These are phyloP conservation scores for Entomortierella beljakovae DNA, from an alignment of 192 early-diverging fungal genomes.

Conservation along the genomic window DNA sequence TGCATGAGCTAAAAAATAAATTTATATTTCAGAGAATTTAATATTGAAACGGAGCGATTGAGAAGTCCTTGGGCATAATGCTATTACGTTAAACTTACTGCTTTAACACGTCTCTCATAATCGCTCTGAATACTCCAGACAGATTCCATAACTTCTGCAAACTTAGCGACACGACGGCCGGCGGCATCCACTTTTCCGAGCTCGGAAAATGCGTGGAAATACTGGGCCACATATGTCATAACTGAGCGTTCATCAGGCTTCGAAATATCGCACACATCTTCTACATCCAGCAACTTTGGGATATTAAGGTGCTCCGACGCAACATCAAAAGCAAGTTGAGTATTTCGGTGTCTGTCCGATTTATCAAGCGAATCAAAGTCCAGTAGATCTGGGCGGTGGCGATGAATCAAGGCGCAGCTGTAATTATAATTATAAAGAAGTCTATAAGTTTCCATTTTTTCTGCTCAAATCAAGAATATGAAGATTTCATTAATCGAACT, in stretches of 20 bases:
- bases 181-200: slow-evolving; percentile 90
- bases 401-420: slow-evolving; percentile 95
- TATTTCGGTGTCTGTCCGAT: slow-evolving; percentile 85
- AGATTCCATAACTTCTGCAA: slow-evolving; percentile 89
- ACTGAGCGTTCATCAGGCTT: slow-evolving; percentile 97
- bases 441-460: too few relatives aligned
- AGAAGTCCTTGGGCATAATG: neutral
- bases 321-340: slow-evolving; percentile 94
- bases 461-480: neutral
- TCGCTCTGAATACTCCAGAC: slow-evolving; percentile 95
- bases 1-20: slow-evolving; percentile 80
- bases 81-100: slow-evolving; percentile 38
- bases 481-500: slow-evolving; percentile 20
- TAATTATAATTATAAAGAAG: neutral
- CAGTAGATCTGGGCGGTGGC: slow-evolving; percentile 94
- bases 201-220: slow-evolving; percentile 97
- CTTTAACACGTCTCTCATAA: slow-evolving; percentile 86
- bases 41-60: neutral
- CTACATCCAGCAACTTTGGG: slow-evolving; percentile 93
- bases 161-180: slow-evolving; percentile 92
- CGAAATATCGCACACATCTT: slow-evolving; percentile 92
- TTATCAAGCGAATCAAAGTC: slow-evolving; percentile 92
- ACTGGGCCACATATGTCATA: slow-evolving; percentile 98
- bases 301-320: slow-evolving; percentile 91
- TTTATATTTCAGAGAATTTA: neutral